Base-by-base conservation (phyloP, 148 eudicot genomes). In the Spergularia bocconei region DNA sequence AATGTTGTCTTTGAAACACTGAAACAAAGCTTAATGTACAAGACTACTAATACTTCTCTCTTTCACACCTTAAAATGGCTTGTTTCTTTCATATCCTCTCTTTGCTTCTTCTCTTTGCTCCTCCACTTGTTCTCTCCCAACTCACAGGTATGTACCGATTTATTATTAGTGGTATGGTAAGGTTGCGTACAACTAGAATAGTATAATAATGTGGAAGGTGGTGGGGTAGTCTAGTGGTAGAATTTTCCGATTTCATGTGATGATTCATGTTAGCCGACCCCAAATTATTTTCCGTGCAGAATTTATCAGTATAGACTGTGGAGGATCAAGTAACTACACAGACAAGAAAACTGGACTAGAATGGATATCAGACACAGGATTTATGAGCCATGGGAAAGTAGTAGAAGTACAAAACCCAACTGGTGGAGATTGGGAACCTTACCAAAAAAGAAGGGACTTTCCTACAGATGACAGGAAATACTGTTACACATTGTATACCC, bases 241-340 rank as follows among this genome's bases (percentile, higher is more conserved):
- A 2, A 5, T 44, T 13, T 19, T 56, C 23, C 23, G 60, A 16
- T 8, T 56, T 56, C 10, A n/a, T 56, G 4, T 7, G 61, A n/a
- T n/a, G 63, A 11, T 59, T 59, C 63, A 59, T 19, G 29, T 21
- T 59, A 59, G 13, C 63, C 33, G 63, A 59, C 23, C 63, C 47
- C 10, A 38, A 33, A 20, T 16, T 23, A 23, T 14, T 20, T 11
- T 54, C 17, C 36, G 17, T 19, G 90, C 99, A 95, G 99, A 95
- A 63, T 95, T 95, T 84, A 69, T 83, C 23, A 95, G 99, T 77
- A 92, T 92, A 81, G 99, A 95, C 83, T 95, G 99, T 84, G 99
- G 99, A 80, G 92, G 88, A 63, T 57, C 80, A 39, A 84, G 77
- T 12, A 91, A 91, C 70, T 88, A 95, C 81, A 95, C 91, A 33